Conservation (phyloP, 2,329 filamentous ascomycete species). For the Exophiala bonariae region DNA sequence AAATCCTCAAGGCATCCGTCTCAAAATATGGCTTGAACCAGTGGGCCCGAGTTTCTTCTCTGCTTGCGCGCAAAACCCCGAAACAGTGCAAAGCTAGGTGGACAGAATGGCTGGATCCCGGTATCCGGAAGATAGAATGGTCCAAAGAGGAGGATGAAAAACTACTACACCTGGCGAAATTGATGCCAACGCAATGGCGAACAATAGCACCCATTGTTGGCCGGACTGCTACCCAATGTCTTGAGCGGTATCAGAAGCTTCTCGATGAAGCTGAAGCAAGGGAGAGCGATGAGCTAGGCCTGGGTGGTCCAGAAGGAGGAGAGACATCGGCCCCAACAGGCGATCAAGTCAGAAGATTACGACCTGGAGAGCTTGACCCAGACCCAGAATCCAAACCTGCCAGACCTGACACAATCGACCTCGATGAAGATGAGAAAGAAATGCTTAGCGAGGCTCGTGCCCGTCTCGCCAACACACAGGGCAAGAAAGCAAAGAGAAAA, state of each 20-base stretch:
- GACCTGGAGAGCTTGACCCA: slow-evolving; percentile 91
- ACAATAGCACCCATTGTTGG: slow-evolving; percentile 97
- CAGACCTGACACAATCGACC: slow-evolving; percentile 91
- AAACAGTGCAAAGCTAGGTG: slow-evolving; percentile 99
- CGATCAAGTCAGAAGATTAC: slow-evolving; percentile 84
- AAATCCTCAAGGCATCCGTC: slow-evolving; percentile 93
- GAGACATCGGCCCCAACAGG: slow-evolving; percentile 86
- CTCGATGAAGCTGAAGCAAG: slow-evolving; percentile 92
- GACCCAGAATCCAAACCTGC: slow-evolving; percentile 96
- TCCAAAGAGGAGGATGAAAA: slow-evolving; percentile 98
- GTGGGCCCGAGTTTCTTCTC: slow-evolving; percentile 96
- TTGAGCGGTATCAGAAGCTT: slow-evolving; percentile 95
- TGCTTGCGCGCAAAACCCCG: slow-evolving; percentile 93
- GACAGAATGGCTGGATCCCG: slow-evolving; percentile 97
- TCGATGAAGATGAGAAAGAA: slow-evolving; percentile 99
- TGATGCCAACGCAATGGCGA: slow-evolving; percentile 99
- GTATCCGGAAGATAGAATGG: slow-evolving; percentile 99
- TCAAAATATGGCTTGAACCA: slow-evolving; percentile 96
- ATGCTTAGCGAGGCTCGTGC: slow-evolving; percentile 98
- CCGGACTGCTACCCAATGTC: slow-evolving; percentile 91
- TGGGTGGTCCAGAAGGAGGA: slow-evolving; percentile 81
- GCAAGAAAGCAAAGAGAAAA: slow-evolving; percentile 98
- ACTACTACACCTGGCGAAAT: slow-evolving; percentile 89
- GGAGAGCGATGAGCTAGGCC: slow-evolving; percentile 75
- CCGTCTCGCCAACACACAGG: slow-evolving; percentile 93